phyloP scores from a whole-genome alignment of 768 basidiomycete genomes.

The Harrya chromipes region DNA sequence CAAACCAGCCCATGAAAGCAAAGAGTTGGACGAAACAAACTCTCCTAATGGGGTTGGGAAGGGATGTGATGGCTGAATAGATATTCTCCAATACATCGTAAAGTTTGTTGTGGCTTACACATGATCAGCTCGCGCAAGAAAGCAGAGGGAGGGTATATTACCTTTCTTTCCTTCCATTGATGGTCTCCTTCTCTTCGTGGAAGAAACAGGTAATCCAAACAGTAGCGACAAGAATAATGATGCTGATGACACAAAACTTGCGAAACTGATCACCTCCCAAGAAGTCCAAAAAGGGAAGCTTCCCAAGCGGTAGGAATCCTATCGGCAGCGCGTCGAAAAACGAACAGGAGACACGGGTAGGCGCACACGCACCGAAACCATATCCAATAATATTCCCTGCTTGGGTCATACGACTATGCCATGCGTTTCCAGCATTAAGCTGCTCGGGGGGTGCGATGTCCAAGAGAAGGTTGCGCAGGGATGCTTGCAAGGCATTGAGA shows the following conservation, averaged over 20 bases:
- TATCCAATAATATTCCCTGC: conserved; percentile 96
- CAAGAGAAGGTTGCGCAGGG: conserved; percentile 87
- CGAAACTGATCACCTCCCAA: conserved; percentile 93
- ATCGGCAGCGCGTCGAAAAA: conserved; percentile 8
- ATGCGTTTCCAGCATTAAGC: conserved; percentile 92
- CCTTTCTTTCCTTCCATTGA: conserved; percentile 44
- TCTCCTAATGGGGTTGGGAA: conserved; percentile 80
- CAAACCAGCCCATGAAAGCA: conserved; percentile 95
- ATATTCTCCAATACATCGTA: conserved; percentile 81
- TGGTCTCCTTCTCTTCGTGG: conserved; percentile 75
- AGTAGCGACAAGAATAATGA: conserved; percentile 72
- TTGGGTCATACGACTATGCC: conserved; percentile 96
- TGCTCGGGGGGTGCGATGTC: conserved; percentile 89
- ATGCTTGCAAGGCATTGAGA: conserved; percentile 94
- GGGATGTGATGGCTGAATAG: conserved; percentile 60
- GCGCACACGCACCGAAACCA: conserved; percentile 64
- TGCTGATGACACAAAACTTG: conserved; percentile 88
- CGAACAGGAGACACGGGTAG: neutral
- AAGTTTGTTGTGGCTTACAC: conserved; percentile 45
- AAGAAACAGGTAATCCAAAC: conserved; percentile 87
- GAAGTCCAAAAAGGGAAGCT: conserved; percentile 71
- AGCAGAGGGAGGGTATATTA: conserved; percentile 16
- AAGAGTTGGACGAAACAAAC: conserved; percentile 94
- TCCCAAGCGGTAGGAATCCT: conserved; percentile 88
- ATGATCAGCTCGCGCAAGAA: conserved; percentile 2